Base-by-base conservation (phyloP, 139 green algal species). In the Limnomonas spitsbergensis region DNA sequence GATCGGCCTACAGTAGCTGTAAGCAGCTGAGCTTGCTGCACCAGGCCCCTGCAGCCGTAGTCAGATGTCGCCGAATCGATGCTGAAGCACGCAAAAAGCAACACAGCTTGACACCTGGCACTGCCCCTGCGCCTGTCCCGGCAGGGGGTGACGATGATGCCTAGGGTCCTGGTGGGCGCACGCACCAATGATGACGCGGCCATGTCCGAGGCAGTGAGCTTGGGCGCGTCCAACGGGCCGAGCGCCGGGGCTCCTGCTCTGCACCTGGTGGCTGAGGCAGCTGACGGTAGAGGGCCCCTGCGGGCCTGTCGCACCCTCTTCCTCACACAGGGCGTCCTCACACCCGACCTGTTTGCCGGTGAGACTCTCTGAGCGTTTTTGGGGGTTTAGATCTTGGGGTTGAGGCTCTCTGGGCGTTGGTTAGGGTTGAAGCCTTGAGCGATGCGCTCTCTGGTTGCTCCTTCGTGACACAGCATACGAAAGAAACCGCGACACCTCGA, bases 251-350 rank as follows among this genome's bases (percentile, higher is more conserved):
- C 37, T 32, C 54, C 52, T 2, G 29, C 71, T 38, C 52, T 77
- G 70, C 82, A 87, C 75, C 6, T 76, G 40, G 78, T 84, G 42
- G 75, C 71, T 53, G 82, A 87, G 75, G 82, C 69, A 1, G 86
- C 78, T 1, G 86, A 88, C 76, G 78, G 80, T 20, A 39, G 77
- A 39, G 77, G 74, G 24, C 7, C 69, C 0, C 71, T 90, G 71
- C 56, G 82, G 14, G 72, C 53, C 26, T 77, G 78, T 1, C 61
- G 86, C 37, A 88, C 76, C 1, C 82, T 81, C 71, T 84, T 90
- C 36, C 42, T 88, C 3, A 70, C 42, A 0, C 40, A 69, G 14
- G 85, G 76, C 0, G 31, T 20, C 40, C 71, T 82, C 34, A 38
- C 20, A 31, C 38, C 38, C 1, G 53, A 88, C 61, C 26, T 71